Conservation (phyloP, 2,329 filamentous ascomycete genomes). For the Exophiala lecanii-corni region DNA sequence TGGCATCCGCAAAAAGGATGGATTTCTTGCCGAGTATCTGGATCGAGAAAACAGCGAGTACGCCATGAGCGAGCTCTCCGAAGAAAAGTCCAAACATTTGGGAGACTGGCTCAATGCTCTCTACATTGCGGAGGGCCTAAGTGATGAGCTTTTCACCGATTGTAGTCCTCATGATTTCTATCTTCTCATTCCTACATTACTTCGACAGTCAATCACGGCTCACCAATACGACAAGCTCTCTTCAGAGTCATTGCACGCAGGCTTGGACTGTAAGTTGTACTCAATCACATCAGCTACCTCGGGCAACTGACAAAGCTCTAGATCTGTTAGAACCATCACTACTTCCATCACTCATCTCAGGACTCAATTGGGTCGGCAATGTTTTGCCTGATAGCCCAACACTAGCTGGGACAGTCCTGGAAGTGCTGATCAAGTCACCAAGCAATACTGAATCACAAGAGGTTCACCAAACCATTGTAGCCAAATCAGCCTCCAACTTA, state of each 20-base stretch:
- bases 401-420: conserved; percentile 47
- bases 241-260: conserved; percentile 56
- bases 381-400: conserved; percentile 50
- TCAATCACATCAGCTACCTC: background rate
- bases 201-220: conserved; percentile 57
- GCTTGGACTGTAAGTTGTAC: conserved; percentile 53
- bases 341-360: conserved; percentile 56
- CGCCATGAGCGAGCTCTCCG: conserved; percentile 48
- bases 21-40: conserved; percentile 54
- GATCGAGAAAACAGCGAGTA: conserved; percentile 43
- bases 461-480: conserved; percentile 57
- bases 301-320: too few relatives aligned
- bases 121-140: conserved; percentile 59
- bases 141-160: conserved; percentile 59
- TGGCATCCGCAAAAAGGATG: conserved; percentile 46
- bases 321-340: conserved; percentile 61
- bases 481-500: conserved; percentile 39
- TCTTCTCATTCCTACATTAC: conserved; percentile 56
- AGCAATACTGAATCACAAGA: conserved; percentile 56
- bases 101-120: conserved; percentile 58
- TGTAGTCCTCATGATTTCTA: conserved; percentile 64
- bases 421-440: conserved; percentile 54
- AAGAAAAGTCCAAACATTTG: conserved; percentile 54
- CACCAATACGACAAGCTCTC: conserved; percentile 52
- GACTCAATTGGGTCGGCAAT: conserved; percentile 55